Conservation (phyloP, 768 basidiomycete species). For the Trametes cubensis region DNA sequence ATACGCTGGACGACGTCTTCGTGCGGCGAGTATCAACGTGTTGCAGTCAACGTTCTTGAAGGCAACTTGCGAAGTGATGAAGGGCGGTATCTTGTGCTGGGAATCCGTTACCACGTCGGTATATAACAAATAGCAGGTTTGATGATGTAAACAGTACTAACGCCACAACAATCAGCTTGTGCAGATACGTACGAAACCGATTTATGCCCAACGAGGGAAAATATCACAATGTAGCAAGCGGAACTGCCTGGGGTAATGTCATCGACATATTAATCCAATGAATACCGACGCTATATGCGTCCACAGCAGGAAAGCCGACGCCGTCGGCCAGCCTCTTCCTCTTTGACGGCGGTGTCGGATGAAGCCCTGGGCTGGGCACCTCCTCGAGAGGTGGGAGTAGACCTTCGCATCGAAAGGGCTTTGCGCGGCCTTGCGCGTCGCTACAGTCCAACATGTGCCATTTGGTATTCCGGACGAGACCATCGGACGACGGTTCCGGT, state of each 20-base stretch:
- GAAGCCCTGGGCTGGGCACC: not conserved
- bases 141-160: not conserved
- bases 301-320: constrained; percentile 15
- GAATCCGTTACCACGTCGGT: too few species aligned
- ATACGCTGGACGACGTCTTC: too few species aligned
- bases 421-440: constrained; percentile 6
- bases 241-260: constrained; percentile 15
- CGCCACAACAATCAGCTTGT: too few species aligned
- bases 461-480: constrained; percentile 9
- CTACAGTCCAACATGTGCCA: constrained; percentile 16
- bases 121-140: not conserved
- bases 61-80: too few species aligned
- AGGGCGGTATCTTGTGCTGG: too few species aligned
- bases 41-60: too few species aligned
- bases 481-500: not conserved
- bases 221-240: constrained; percentile 13
- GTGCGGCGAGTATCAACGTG: too few species aligned
- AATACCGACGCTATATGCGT: constrained; percentile 16
- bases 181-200: too few species aligned
- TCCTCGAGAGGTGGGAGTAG: constrained; percentile 8
- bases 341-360: not conserved
- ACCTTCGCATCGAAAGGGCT: constrained; percentile 13
- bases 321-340: constrained; percentile 15
- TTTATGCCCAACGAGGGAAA: not conserved
- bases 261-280: constrained; percentile 19